Percentiles rank a stretch among this genome's conserved stretches.
Evolutionary conservation across 305 asterid species (phyloP).

Genomic region (Fraxinus baroniana): DNA sequence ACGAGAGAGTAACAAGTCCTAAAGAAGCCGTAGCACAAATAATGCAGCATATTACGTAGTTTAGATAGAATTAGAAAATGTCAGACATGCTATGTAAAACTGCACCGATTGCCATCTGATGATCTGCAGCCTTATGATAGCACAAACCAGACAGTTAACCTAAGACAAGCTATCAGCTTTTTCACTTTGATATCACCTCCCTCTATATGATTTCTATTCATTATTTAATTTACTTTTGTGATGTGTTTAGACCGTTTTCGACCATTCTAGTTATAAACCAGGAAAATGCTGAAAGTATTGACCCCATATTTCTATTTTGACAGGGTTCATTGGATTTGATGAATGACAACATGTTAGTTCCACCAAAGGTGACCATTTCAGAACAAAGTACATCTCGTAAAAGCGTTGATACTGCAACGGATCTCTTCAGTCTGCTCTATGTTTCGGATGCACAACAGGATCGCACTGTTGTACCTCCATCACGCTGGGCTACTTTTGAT

Average conservation of each 20-base stretch:
- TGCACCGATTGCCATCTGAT: background rate
- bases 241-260: background rate
- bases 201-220: background rate
- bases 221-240: background rate
- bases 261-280: background rate
- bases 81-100: background rate
- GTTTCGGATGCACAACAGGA: conserved; percentile 56
- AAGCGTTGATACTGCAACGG: conserved; percentile 42
- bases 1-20: background rate
- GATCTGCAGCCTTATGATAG: background rate
- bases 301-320: conserved; percentile 14
- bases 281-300: background rate
- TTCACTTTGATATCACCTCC: background rate
- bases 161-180: background rate
- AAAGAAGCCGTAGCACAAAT: background rate
- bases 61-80: background rate
- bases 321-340: conserved; percentile 73
- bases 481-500: conserved; percentile 96
- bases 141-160: background rate
- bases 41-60: background rate
- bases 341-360: conserved; percentile 30
- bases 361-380: conserved; percentile 23
- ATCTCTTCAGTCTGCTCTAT: conserved; percentile 79
- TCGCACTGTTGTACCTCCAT: conserved; percentile 78
- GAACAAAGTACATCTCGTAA: conserved; percentile 30